Base-by-base conservation (phyloP, 805 yeast species). In the Candida maesae region DNA sequence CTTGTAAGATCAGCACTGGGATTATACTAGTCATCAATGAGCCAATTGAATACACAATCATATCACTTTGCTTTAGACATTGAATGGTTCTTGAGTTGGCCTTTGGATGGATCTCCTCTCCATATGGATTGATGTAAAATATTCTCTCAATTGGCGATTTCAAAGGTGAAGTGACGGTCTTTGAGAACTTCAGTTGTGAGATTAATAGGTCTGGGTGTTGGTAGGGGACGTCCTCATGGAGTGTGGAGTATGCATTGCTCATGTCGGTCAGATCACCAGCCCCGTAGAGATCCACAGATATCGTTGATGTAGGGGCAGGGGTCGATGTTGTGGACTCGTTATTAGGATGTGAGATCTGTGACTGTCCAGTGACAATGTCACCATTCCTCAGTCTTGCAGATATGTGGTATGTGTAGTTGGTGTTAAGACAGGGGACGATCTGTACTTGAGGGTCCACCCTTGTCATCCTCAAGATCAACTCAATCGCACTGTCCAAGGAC, bases 281-380 rank as follows among this genome's bases (percentile, higher is more conserved):
- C 14, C 46, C 52, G 38, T 51, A 49, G 18, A 42, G 28, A 20
- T 53, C 41, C 2, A 51, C 35, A 0, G 56, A 47, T 6, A 50
- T 26, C 1, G 56, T 39, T n/a, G n/a, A n/a, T n/a, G n/a, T n/a
- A n/a, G n/a, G n/a, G 2, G 55, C 47, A 11, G 46, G 32, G 11
- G 41, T 32, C 2, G 40, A 39, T 11, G 36, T 40, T 40, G 37
- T 38, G 8, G 39, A 23, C 11, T 50, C 24, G 19, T 56, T 61
- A 14, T 73, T 64, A 1, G 98, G 98, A 62, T 90, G 98, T 2
- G 96, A 87, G 10, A 90, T 90, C 56, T 89, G 95, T 3, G 91
- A 82, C 60, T 90, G 98, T 11, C 98, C 98, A 0, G 90, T 83
- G 26, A 90, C 81, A 2, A 83, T 68, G 4, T 73, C 67, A 3